Evolutionary conservation across 139 green algal genomes (phyloP).

Genomic region (Mesotaenium endlicherianum): DNA sequence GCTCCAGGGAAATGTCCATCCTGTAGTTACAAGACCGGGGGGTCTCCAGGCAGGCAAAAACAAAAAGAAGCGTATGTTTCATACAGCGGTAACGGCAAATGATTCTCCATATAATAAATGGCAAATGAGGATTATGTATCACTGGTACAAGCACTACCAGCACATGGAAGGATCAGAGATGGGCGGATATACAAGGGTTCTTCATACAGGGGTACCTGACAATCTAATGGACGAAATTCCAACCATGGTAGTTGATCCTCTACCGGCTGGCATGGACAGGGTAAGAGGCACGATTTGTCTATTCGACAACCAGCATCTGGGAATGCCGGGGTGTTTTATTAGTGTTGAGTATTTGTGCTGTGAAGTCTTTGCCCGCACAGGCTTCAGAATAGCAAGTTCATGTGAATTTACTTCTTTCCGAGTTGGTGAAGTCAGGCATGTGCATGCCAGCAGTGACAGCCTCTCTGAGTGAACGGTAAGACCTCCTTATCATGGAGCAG

Average conservation of each 20-base stretch:
- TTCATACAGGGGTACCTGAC: slow-evolving; percentile 84
- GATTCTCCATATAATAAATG: slow-evolving; percentile 59
- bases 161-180: slow-evolving; percentile 79
- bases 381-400: too few species aligned
- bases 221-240: slow-evolving; percentile 95
- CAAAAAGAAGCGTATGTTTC: slow-evolving; percentile 49
- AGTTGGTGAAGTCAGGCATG: too few species aligned
- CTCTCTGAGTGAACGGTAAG: too few species aligned
- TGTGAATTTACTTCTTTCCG: too few species aligned
- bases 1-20: too few species aligned
- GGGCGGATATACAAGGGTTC: slow-evolving; percentile 90
- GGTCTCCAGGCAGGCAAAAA: neutral
- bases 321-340: too few species aligned
- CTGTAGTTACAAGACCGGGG: neutral
- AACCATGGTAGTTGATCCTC: slow-evolving; percentile 80
- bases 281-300: slow-evolving; percentile 7
- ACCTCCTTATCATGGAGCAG: too few species aligned
- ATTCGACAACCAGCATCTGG: too few species aligned
- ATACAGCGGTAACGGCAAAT: slow-evolving; percentile 53
- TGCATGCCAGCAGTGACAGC: too few species aligned
- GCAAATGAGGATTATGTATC: slow-evolving; percentile 69
- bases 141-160: slow-evolving; percentile 53
- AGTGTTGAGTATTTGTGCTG: too few species aligned
- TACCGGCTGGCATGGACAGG: slow-evolving; percentile 60
- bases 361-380: too few species aligned